Base-by-base conservation (phyloP, 441 rosid genomes). In the Adansonia gregorii region DNA sequence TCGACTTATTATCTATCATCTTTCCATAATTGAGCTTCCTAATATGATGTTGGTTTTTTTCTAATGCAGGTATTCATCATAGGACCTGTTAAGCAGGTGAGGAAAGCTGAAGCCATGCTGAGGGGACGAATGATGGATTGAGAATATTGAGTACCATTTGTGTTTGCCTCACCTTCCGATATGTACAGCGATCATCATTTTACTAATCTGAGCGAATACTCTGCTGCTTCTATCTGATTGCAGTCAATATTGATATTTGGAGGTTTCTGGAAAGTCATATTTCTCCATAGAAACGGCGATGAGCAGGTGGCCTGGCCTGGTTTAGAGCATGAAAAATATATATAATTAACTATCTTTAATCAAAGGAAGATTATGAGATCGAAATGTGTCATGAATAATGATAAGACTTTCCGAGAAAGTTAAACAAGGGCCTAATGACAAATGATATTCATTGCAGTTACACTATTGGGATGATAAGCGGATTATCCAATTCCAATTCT, bases 21-120 rank as follows among this genome's bases (percentile, higher is more conserved):
- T 27, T 27, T 27, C 35, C 35, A 27, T 27, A 27, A 11, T 20
- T 58, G 41, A 39, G 67, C 35, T 39, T 27, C 3, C 66, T 39
- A 8, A 39, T 41, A 15, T 39, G 27, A 0, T 27, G 35, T 1
- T 45, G 2, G 3, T 0, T 35, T 54, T 49, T 49, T 67, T 67
- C 77, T 14, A 27, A 17, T 79, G 86, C 76, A 92, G 98, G 89
- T 90, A 43, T 95, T 92, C 86, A 83, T 93, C 76, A 91, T 93
- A 27, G 98, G 99, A 76, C 88, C 97, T 0, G 91, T 88, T 85
- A 88, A 82, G 84, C 90, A 91, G 82, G 99, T 93, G 88, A 92
- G 95, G 78, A 93, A 92, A 83, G 97, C 98, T 14, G 97, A 91
- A 80, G 99, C 98, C 79, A 89, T 93, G 75, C 80, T 95, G 81